phyloP scores from a whole-genome alignment of 345 rosid genomes.

The Citrus sinensis region DVS_A1.0 CM039162.1:30142001-30142500 shows the following conservation, averaged over 20 bases:
- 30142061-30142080: neutral
- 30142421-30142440: neutral
- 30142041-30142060: constrained; percentile 54
- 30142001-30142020: constrained; percentile 60
- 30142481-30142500: neutral
- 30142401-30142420: constrained; percentile 61
- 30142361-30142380: constrained; percentile 55
- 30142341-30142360: constrained; percentile 40
- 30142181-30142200: constrained; percentile 83
- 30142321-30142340: constrained; percentile 58
- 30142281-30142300: neutral
- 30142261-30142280: too few relatives aligned
- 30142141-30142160: constrained; percentile 11
- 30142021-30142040: constrained; percentile 41
- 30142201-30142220: constrained; percentile 64
- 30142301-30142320: constrained; percentile 43
- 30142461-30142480: neutral
- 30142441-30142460: neutral
- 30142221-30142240: neutral
- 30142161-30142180: constrained; percentile 86
- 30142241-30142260: neutral
- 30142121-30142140: neutral
- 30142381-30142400: constrained; percentile 54
- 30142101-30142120: neutral
- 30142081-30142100: neutral